Percentiles rank a stretch among this genome's conserved stretches.
These are phyloP conservation scores for Zygosaccharomyces pseudobailii DNA, from an alignment of 1,139 yeast species.

Conservation along the genomic window DNA sequence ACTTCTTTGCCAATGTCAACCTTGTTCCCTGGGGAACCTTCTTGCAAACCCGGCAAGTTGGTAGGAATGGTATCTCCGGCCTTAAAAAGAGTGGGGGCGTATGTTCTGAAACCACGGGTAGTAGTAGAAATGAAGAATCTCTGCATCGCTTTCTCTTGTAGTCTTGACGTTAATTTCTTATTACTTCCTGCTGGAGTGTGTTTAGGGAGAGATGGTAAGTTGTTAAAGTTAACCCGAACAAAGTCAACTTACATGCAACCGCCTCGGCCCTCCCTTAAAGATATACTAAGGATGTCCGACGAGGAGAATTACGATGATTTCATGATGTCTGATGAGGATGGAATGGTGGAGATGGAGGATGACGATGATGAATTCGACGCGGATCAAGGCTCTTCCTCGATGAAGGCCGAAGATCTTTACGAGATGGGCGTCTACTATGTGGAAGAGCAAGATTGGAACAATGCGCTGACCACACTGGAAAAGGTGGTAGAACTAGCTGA, in stretches of 20 bases:
- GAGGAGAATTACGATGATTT: slow-evolving; percentile 35
- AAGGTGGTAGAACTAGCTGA: background rate
- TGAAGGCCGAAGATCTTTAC: slow-evolving; percentile 1
- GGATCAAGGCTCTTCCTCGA: background rate
- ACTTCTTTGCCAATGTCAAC: slow-evolving; percentile 58
- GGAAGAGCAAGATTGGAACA: slow-evolving; percentile 8
- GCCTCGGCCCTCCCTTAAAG: background rate
- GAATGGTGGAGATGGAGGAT: slow-evolving; percentile 25
- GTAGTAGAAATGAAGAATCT: slow-evolving; percentile 3
- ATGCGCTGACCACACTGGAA: slow-evolving; percentile 1
- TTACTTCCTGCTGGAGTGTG: too few species aligned
- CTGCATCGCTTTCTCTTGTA: background rate
- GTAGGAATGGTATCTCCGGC: slow-evolving; percentile 60
- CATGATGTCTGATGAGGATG: slow-evolving; percentile 39
- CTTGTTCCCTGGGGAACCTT: slow-evolving; percentile 63
- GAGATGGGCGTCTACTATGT: slow-evolving; percentile 7
- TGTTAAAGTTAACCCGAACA: too few species aligned
- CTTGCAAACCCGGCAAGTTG: slow-evolving; percentile 44
- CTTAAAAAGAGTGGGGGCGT: slow-evolving; percentile 37
- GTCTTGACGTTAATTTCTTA: too few species aligned
- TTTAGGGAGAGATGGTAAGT: too few species aligned
- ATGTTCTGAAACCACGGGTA: slow-evolving; percentile 34
- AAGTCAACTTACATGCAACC: background rate
- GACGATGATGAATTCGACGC: slow-evolving; percentile 20
- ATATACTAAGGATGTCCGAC: slow-evolving; percentile 16